A percentile compares a stretch with the other conserved stretches of the same genome.
Conservation (phyloP, 2,329 filamentous ascomycete species). For the Arthrobotrys sphaeroides region DNA sequence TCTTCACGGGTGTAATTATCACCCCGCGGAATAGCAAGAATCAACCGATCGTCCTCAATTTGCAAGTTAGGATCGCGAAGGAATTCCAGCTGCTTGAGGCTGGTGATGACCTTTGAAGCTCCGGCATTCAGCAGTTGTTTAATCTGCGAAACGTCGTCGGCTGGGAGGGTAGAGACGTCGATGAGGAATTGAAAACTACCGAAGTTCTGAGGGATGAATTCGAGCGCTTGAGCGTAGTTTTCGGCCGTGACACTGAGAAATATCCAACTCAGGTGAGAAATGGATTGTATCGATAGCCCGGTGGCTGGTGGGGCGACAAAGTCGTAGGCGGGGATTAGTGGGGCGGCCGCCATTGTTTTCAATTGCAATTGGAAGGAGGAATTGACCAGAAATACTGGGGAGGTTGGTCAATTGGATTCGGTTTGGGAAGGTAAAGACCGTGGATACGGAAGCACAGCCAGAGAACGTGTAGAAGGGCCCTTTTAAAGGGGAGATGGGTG, state of each 20-base stretch:
- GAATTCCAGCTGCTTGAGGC: conserved; percentile 71
- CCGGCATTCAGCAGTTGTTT: conserved; percentile 84
- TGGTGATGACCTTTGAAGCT: conserved; percentile 84
- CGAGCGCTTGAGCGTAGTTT: conserved; percentile 64
- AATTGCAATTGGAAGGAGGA: conserved; percentile 4
- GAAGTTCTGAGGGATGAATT: conserved; percentile 69
- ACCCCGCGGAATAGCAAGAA: conserved; percentile 64
- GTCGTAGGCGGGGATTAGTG: conserved; percentile 66
- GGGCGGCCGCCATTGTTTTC: conserved; percentile 59
- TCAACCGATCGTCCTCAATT: conserved; percentile 67
- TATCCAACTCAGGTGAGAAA: conserved; percentile 70
- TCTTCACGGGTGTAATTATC: conserved; percentile 56
- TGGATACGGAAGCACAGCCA: neutral
- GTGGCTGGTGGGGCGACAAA: conserved; percentile 62
- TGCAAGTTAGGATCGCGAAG: conserved; percentile 64
- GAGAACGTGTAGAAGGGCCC: neutral
- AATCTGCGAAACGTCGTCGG: conserved; percentile 74
- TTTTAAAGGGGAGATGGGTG: conserved; percentile 3
- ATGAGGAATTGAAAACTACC: conserved; percentile 73
- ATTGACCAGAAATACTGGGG: neutral
- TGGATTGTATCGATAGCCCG: conserved; percentile 66
- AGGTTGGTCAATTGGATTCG: conserved; percentile 13
- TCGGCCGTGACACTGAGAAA: conserved; percentile 67
- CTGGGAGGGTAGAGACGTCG: conserved; percentile 76
- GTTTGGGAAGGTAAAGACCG: neutral